Conservation (phyloP, 257 asterid species). For the Apocynum venetum region DNA sequence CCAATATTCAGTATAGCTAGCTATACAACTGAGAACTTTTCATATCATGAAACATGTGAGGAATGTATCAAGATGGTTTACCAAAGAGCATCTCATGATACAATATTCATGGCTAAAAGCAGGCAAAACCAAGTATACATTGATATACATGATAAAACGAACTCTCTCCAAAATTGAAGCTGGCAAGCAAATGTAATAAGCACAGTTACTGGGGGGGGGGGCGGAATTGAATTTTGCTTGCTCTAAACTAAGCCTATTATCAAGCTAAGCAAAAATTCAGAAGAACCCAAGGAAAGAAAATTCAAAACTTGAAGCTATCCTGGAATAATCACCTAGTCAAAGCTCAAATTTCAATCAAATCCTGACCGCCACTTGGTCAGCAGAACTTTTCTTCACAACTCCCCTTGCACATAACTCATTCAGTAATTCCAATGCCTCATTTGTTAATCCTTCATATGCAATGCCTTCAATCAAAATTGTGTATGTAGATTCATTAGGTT, state of each 20-base stretch:
- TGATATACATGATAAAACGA: neutral
- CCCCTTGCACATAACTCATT: slow-evolving; percentile 65
- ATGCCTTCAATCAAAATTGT: slow-evolving; percentile 74
- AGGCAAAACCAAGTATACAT: neutral
- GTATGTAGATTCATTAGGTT: slow-evolving; percentile 78
- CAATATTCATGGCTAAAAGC: neutral
- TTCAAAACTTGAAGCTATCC: neutral
- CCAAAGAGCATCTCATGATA: neutral
- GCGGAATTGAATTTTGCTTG: neutral
- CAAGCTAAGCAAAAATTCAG: neutral
- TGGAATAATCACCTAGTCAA: neutral
- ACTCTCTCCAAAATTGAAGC: neutral
- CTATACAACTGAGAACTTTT: too few species aligned
- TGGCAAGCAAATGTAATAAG: neutral
- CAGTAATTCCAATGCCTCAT: slow-evolving; percentile 68
- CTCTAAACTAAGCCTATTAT: neutral
- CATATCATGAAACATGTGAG: too few species aligned
- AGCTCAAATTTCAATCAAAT: slow-evolving; percentile 28
- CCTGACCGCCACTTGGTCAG: slow-evolving; percentile 45
- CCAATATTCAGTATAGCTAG: too few species aligned
- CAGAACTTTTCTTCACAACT: slow-evolving; percentile 58
- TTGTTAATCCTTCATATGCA: slow-evolving; percentile 58
- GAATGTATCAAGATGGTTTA: neutral
- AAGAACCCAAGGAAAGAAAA: neutral
- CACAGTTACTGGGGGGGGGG: neutral